phyloP scores from a whole-genome alignment of 306 rosid species.

The Astragalus glycyphyllos region DNA sequence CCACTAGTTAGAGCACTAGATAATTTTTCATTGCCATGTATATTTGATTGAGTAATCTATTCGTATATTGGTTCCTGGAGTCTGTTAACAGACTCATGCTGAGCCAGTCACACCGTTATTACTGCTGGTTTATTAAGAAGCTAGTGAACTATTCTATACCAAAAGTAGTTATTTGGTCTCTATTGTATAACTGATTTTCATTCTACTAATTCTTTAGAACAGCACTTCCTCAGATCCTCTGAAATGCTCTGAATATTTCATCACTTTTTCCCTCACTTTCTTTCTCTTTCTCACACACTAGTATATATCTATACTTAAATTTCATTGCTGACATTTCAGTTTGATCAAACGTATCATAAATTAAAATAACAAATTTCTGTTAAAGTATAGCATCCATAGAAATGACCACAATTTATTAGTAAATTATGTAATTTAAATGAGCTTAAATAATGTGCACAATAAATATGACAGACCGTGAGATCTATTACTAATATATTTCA shows the following conservation, averaged over 20 bases:
- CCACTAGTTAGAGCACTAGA: neutral
- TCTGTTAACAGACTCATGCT: neutral
- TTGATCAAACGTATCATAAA: slow-evolving; percentile 7
- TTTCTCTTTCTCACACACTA: neutral
- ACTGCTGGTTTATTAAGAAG: neutral
- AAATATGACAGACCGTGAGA: slow-evolving; percentile 3
- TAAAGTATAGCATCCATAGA: slow-evolving; percentile 23
- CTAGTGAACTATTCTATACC: neutral
- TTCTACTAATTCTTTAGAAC: neutral
- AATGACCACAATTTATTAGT: neutral
- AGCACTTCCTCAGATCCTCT: neutral
- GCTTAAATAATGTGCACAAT: neutral
- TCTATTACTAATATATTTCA: slow-evolving; percentile 37
- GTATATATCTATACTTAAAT: neutral
- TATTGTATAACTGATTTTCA: neutral
- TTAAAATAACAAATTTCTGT: slow-evolving; percentile 8
- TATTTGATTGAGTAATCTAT: neutral
- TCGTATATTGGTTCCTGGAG: neutral
- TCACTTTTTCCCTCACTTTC: neutral
- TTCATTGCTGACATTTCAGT: neutral
- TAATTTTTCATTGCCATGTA: neutral
- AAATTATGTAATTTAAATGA: neutral
- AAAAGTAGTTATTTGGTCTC: neutral
- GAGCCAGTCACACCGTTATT: neutral
- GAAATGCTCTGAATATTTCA: neutral